Evolutionary conservation across 139 green algal genomes (phyloP).

Genomic region (Zygnema cylindricum): DNA sequence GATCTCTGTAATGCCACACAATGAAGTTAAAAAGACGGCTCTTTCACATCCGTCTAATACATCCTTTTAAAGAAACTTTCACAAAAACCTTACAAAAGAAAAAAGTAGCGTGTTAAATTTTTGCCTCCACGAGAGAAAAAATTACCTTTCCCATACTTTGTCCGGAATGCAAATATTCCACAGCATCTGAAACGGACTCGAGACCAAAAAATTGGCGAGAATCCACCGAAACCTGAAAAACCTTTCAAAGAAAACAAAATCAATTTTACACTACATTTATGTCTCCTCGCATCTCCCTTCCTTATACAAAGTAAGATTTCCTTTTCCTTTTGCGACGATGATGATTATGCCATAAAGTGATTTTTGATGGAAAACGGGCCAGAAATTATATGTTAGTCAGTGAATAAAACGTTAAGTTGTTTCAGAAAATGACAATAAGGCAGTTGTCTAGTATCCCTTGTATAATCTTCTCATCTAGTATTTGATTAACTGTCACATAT

Average conservation of each 20-base stretch:
- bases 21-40: no score
- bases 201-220: conserved; percentile 32
- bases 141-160: conserved; percentile 45
- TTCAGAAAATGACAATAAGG: neutral
- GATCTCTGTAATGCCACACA: no score
- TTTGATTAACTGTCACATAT: no score
- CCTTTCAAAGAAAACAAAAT: neutral
- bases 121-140: no score
- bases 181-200: conserved; percentile 37
- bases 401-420: neutral
- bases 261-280: neutral
- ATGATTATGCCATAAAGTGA: conserved; percentile 9
- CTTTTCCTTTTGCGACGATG: neutral
- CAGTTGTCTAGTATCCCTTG: no score
- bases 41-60: no score
- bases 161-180: conserved; percentile 53
- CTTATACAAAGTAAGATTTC: neutral
- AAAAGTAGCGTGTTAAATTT: no score
- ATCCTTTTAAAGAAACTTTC: no score
- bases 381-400: neutral
- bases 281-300: neutral
- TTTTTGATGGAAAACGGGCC: neutral
- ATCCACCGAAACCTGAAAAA: conserved; percentile 39
- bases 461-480: no score
- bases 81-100: no score